A percentile compares a stretch with the other conserved stretches of the same genome.
phyloP scores from a whole-genome alignment of 2,329 filamentous ascomycete species.

The Apiospora malaysiana region DNA sequence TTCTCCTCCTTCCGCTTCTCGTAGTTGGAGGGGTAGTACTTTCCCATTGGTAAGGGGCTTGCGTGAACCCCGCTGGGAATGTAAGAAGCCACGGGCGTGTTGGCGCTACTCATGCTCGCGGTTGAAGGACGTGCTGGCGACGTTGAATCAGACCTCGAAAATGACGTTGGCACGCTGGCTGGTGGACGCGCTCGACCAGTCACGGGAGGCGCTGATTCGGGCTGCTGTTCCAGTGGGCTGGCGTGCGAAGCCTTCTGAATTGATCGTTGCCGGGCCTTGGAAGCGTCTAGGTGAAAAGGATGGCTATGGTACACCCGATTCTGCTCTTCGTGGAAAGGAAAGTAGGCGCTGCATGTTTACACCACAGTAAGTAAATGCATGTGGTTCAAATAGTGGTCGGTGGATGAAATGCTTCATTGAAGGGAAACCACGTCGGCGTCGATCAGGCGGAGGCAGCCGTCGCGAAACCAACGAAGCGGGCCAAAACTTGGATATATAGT shows the following conservation, averaged over 20 bases:
- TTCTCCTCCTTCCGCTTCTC: constrained; percentile 48
- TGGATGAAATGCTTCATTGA: not conserved
- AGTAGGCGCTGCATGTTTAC: constrained; percentile 58
- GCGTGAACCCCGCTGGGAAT: constrained; percentile 56
- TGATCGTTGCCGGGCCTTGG: constrained; percentile 45
- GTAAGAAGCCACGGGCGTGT: constrained; percentile 57
- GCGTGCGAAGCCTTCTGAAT: constrained; percentile 42
- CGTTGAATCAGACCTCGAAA: constrained; percentile 27
- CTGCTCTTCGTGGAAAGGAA: constrained; percentile 64
- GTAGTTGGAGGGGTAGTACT: constrained; percentile 69
- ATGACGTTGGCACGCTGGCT: constrained; percentile 8
- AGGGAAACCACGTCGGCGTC: not conserved
- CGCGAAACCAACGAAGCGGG: not conserved
- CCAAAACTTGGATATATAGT: constrained; percentile 10
- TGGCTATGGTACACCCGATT: constrained; percentile 55
- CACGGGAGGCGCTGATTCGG: constrained; percentile 22
- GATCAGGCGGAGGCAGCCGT: not conserved
- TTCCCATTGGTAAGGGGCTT: constrained; percentile 59
- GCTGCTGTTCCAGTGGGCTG: constrained; percentile 28
- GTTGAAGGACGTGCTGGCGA: not conserved
- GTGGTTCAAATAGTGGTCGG: no score
- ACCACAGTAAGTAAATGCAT: not conserved
- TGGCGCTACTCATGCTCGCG: constrained; percentile 29
- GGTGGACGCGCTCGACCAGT: constrained; percentile 1
- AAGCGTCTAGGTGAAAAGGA: constrained; percentile 54